A percentile compares a stretch with the other conserved stretches of the same genome.
Evolutionary conservation across 1,284 basidiomycete species (phyloP).

Genomic region (Puccinia polysora): DNA sequence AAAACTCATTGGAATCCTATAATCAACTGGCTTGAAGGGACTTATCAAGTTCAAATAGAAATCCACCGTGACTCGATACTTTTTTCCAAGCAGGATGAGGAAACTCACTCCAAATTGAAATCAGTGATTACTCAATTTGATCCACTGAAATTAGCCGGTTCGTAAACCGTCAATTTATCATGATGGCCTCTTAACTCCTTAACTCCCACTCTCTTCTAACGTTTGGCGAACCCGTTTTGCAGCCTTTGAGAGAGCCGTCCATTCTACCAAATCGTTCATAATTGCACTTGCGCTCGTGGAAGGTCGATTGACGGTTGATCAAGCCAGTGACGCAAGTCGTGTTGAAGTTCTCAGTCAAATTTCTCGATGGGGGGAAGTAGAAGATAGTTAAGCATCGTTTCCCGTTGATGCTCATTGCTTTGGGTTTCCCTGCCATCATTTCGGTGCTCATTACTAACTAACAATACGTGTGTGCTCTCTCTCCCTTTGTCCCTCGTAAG

Average conservation of each 20-base stretch:
- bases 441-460: background rate
- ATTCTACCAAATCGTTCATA: conserved; percentile 85
- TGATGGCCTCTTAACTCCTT: background rate
- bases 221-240: conserved; percentile 10
- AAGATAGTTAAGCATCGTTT: conserved; percentile 68
- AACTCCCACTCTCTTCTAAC: background rate
- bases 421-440: background rate
- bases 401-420: background rate
- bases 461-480: background rate
- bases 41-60: conserved; percentile 65
- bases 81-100: conserved; percentile 64
- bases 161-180: background rate
- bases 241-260: conserved; percentile 89
- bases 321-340: conserved; percentile 77
- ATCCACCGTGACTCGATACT: conserved; percentile 63
- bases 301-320: conserved; percentile 69
- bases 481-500: background rate
- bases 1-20: conserved; percentile 84
- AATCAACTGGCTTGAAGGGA: conserved; percentile 68
- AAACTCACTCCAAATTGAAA: conserved; percentile 63
- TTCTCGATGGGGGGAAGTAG: conserved; percentile 94
- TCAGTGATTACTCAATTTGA: conserved; percentile 64
- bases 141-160: conserved; percentile 73
- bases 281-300: conserved; percentile 79
- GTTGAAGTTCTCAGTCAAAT: conserved; percentile 96